A percentile compares a stretch with the other conserved stretches of the same genome.
Evolutionary conservation across 345 rosid species (phyloP).

Genomic region (Hirschfeldia incana): DNA sequence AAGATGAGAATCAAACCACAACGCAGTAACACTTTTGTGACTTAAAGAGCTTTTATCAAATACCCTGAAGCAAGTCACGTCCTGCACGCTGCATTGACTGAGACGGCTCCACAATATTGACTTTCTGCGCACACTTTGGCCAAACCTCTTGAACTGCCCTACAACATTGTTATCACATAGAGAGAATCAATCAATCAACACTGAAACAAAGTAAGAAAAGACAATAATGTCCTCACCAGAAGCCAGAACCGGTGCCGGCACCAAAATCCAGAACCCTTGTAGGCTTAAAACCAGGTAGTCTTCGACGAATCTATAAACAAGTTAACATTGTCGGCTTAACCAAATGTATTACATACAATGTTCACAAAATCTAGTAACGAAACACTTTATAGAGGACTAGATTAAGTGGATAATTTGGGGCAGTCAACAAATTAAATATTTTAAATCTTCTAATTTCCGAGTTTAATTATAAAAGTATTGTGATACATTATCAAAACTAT

Average conservation of each 20-base stretch:
- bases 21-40: neutral
- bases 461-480: too few species aligned
- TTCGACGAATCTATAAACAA: constrained; percentile 57
- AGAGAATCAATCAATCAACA: constrained; percentile 15
- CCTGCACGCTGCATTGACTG: constrained; percentile 98
- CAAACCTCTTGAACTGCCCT: constrained; percentile 94
- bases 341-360: too few species aligned
- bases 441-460: too few species aligned
- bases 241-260: constrained; percentile 95
- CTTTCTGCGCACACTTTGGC: constrained; percentile 71
- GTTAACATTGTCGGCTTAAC: neutral
- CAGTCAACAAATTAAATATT: too few species aligned
- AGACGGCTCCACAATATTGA: constrained; percentile 89
- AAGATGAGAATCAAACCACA: constrained; percentile 8
- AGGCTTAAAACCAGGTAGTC: constrained; percentile 76
- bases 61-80: constrained; percentile 58
- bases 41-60: too few species aligned
- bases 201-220: neutral
- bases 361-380: too few species aligned
- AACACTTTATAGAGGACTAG: too few species aligned
- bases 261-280: constrained; percentile 83
- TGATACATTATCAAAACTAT: too few species aligned
- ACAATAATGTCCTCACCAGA: constrained; percentile 59
- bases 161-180: constrained; percentile 7
- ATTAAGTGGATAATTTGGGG: too few species aligned